Evolutionary conservation across 2,329 filamentous ascomycete genomes (phyloP), one percentile per base, ranked within the genome.

Genomic region (Epichloe festucae): DNA sequence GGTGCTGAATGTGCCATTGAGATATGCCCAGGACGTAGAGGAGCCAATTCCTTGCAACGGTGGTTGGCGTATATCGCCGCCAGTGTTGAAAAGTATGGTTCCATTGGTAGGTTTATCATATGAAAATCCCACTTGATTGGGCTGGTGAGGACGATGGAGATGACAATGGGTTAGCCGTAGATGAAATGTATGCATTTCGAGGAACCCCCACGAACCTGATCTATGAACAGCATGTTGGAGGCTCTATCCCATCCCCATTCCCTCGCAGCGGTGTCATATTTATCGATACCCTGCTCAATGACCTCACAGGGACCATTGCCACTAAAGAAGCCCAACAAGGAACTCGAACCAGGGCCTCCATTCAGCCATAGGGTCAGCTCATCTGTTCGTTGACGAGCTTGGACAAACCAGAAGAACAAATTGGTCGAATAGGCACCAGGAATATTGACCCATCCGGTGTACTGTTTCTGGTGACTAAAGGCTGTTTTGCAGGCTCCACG

Each of bases 101-200:
- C 77, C 76, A 58, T 87, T 82, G 8, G 75, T 79, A 7, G 75
- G 69, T 27, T 72, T 73, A 60, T 89, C 86, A 61, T 79, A 82
- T 2, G 82, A 85, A 57, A 85, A 82, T 27, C 80, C 79, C 47
- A 87, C 78, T 65, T 87, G 82, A 55, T 82, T 82, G 23, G 82
- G 82, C 77, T 89, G 60, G 56, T 55, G 35, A 34, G 17, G 19
- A 38, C 8, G 21, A 44, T 31, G 19, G 11, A 6, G 44, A 46
- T 21, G 17, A 14, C 4, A 19, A 23, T 15, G 14, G 35, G 46
- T 39, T 36, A 48, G 36, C 19, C 35, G 21, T 12, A 8, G 34
- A 27, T 38, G 23, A 15, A 39, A 27, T 46, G 27, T 31, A 56
- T 59, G 56, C 58, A 6, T 56, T 52, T 48, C 56, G 58, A 1